phyloP scores from a whole-genome alignment of 192 early-diverging fungal species.

The Radiomyces spectabilis region DNA sequence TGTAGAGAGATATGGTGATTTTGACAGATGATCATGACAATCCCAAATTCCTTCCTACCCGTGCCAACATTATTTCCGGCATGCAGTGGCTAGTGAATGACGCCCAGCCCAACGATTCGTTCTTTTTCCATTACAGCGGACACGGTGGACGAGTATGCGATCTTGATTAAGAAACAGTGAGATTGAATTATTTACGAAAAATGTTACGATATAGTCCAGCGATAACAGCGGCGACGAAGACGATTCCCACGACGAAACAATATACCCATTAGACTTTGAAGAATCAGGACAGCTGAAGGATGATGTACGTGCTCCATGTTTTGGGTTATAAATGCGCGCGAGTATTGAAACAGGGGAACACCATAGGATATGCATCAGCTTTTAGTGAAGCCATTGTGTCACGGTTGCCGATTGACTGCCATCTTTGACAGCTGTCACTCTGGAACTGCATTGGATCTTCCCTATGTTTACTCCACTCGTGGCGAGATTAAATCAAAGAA shows the following conservation, averaged over 20 bases:
- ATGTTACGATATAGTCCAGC: neutral
- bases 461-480: conserved; percentile 66
- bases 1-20: conserved; percentile 54
- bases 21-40: conserved; percentile 70
- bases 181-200: neutral
- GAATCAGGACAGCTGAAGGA: conserved; percentile 60
- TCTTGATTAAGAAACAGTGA: too few species aligned
- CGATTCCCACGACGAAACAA: conserved; percentile 73
- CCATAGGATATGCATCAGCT: conserved; percentile 51
- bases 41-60: conserved; percentile 60
- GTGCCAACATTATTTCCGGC: conserved; percentile 61
- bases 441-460: conserved; percentile 74
- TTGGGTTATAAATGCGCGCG: neutral
- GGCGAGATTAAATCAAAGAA: conserved; percentile 47
- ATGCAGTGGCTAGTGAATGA: conserved; percentile 76
- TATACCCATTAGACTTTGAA: conserved; percentile 57
- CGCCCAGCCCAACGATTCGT: conserved; percentile 70
- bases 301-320: conserved; percentile 39
- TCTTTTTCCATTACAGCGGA: conserved; percentile 80
- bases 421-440: conserved; percentile 86
- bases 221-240: conserved; percentile 63
- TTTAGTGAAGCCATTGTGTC: conserved; percentile 62
- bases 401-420: conserved; percentile 64
- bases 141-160: conserved; percentile 52
- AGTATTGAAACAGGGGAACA: neutral